These are phyloP conservation scores for Ensete glaucum DNA, from an alignment of 176 grass and related monocot species.

Conservation along the genomic window DNA sequence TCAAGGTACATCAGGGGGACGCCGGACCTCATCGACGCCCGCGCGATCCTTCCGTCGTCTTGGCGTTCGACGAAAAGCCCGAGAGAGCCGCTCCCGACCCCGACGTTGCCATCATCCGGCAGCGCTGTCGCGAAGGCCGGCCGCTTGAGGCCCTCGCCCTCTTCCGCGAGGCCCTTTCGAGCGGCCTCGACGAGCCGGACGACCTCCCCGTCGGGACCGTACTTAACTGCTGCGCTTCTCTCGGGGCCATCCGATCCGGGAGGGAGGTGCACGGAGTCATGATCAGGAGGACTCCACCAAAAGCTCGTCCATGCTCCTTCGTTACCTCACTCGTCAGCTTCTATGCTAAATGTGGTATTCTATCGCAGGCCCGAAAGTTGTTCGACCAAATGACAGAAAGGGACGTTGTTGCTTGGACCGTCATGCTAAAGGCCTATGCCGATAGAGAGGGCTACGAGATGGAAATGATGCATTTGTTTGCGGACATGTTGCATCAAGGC, in stretches of 20 bases:
- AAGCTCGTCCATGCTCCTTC: neutral
- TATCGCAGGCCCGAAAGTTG: constrained; percentile 10
- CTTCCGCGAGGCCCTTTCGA: neutral
- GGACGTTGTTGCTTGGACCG: constrained; percentile 40
- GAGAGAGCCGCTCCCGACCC: neutral
- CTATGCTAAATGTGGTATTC: constrained; percentile 18
- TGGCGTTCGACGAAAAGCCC: constrained; percentile 5
- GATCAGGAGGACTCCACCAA: neutral
- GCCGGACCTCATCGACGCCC: neutral
- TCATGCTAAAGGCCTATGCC: constrained; percentile 34
- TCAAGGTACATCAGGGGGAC: neutral
- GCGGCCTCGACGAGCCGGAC: neutral
- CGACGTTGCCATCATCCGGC: constrained; percentile 6
- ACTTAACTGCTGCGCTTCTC: neutral
- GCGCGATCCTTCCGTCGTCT: neutral
- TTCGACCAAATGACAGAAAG: constrained; percentile 36
- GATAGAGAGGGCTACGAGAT: constrained; percentile 4
- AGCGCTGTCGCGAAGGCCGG: constrained; percentile 5
- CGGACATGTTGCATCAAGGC: constrained; percentile 20
- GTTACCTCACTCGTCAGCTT: neutral
- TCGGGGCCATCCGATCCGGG: constrained; percentile 21
- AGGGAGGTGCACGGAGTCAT: constrained; percentile 29
- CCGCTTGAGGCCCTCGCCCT: neutral
- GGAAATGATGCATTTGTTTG: constrained; percentile 14
- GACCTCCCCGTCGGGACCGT: neutral